Evolutionary conservation across 2,329 filamentous ascomycete genomes (phyloP).

Genomic region (Periconia sp.): DNA sequence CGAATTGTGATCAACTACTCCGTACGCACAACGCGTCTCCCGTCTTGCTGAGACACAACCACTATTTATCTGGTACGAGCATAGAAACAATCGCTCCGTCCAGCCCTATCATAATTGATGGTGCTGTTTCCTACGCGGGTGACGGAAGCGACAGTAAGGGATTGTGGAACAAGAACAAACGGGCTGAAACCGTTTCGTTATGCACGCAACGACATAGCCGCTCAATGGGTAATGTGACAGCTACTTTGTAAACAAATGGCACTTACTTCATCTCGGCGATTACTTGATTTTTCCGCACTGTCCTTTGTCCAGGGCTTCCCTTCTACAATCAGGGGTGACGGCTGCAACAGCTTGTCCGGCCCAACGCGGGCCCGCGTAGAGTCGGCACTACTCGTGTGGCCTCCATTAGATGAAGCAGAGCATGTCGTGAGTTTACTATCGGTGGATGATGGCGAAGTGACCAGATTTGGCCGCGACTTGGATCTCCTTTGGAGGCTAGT

Average conservation of each 20-base stretch:
- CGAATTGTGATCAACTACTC: too few relatives aligned
- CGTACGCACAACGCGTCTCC: too few relatives aligned
- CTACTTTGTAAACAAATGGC: conserved; percentile 24
- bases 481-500: conserved; percentile 24
- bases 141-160: background rate
- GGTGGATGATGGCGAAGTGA: conserved; percentile 27
- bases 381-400: conserved; percentile 20
- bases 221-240: conserved; percentile 15
- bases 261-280: conserved; percentile 38
- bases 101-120: background rate
- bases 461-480: conserved; percentile 21
- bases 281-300: conserved; percentile 14
- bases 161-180: conserved; percentile 9
- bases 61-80: background rate
- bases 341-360: conserved; percentile 24
- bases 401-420: conserved; percentile 21
- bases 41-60: conserved; percentile 1
- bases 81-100: background rate
- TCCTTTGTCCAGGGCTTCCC: conserved; percentile 18
- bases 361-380: conserved; percentile 25
- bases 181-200: conserved; percentile 36
- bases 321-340: conserved; percentile 30
- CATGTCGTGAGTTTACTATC: conserved; percentile 30
- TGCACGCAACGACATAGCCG: conserved; percentile 12
- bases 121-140: background rate